A percentile compares a stretch with the other conserved stretches of the same genome.
Conservation (phyloP, 108 stramenopile genomes). For the Cyclotella kingstonii region DNA sequence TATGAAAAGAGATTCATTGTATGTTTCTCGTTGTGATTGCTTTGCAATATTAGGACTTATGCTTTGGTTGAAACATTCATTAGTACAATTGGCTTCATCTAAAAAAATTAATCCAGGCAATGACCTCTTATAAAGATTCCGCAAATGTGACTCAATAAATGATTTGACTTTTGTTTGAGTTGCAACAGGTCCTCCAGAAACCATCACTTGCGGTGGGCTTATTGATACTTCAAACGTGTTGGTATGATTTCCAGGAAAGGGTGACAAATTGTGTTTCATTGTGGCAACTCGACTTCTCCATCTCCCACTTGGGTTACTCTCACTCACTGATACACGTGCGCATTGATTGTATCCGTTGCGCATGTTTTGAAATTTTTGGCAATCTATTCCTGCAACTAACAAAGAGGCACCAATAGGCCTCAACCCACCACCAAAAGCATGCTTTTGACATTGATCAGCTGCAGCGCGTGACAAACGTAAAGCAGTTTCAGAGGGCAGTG, state of each 20-base stretch:
- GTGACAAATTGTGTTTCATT: not conserved
- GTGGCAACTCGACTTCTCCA: conserved; percentile 5
- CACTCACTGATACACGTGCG: conserved; percentile 35
- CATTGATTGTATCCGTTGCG: not conserved
- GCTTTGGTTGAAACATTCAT: not conserved
- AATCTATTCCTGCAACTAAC: conserved; percentile 49
- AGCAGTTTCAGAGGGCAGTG: conserved; percentile 27
- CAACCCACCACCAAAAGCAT: conserved; percentile 77
- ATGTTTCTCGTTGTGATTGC: not conserved
- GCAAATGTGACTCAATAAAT: conserved; percentile 8
- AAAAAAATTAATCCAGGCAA: not conserved
- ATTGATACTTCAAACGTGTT: not conserved
- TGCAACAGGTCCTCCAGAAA: conserved; percentile 27
- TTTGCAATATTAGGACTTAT: not conserved
- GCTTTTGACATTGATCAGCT: conserved; percentile 66
- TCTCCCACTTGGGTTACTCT: conserved; percentile 43
- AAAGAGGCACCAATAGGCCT: conserved; percentile 72
- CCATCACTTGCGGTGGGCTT: conserved; percentile 28
- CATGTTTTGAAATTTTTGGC: not conserved
- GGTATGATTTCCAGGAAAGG: no score
- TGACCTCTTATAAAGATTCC: not conserved
- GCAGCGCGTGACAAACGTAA: conserved; percentile 34
- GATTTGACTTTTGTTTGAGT: conserved; percentile 17
- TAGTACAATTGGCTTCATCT: not conserved
- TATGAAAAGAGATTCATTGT: conserved; percentile 8